Evolutionary conservation across 352 stramenopile genomes (phyloP), one percentile per base, ranked within the genome.

Genomic region (Salisapilia sapeloensis): DNA sequence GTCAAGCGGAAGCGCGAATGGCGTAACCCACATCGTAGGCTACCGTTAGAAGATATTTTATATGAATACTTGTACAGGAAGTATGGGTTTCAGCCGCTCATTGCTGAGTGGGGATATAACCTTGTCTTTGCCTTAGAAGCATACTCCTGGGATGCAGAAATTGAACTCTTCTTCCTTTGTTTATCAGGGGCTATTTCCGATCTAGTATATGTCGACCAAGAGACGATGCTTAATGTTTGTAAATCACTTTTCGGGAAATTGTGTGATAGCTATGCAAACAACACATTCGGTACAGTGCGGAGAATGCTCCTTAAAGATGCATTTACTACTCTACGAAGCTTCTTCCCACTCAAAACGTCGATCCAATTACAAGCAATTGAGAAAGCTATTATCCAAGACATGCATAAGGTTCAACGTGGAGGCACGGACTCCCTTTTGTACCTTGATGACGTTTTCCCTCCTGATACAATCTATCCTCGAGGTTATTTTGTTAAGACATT

Each of bases 101-200:
- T 87, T 21, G 72, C 72, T 2, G 67, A 87, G 46, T 87, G 69
- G 69, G 71, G 71, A n/a, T 87, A 87, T 48, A 87, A 84, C 42
- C 56, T 84, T n/a, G 34, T 87, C 2, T 23, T 84, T 2, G 63
- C 60, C 2, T 53, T 84, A 12, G 67, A 80, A 30, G 38, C 47
- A 25, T 83, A 65, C 29, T 54, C 46, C 11, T 87, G 69, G 72
- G 72, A 87, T 35, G 60, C 65, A 8, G 72, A 87, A 44, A 60
- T 87, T 15, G 67, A 84, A 40, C 39, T 87, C 18, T 87, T 87
- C 23, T 28, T 87, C 3, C 24, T 87, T 12, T 81, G 60, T 26
- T 41, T 87, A 19, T 84, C 71, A 12, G 40, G 53, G 7, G 66
- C 67, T 0, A 50, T 87, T 31, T 80, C 64, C 2, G 71, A 87